Evolutionary conservation across 2,329 filamentous ascomycete species (phyloP).

Genomic region (Ambrosiella beaveri): DNA sequence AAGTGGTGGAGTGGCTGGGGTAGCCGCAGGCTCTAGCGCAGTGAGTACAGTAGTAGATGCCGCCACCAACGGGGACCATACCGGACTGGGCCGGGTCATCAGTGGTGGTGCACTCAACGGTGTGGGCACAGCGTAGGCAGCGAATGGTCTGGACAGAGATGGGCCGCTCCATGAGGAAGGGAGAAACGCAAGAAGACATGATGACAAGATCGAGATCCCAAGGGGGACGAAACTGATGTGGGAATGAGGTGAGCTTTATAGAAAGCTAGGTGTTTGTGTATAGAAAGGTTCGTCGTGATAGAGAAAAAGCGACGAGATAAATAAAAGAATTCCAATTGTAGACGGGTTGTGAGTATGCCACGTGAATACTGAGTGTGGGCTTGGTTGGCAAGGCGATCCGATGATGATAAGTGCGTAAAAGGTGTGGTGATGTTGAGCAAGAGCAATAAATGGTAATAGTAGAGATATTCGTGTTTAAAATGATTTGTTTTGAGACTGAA

Average conservation of each 20-base stretch:
- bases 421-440: background rate
- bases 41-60: constrained; percentile 44
- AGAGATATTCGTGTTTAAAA: background rate
- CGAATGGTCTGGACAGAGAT: constrained; percentile 43
- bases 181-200: constrained; percentile 5
- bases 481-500: background rate
- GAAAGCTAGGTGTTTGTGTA: background rate
- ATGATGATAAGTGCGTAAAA: background rate
- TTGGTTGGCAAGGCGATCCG: background rate
- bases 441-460: background rate
- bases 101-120: constrained; percentile 42
- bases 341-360: background rate
- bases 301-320: background rate
- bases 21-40: constrained; percentile 42
- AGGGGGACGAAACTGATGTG: background rate
- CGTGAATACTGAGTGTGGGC: background rate
- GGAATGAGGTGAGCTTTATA: background rate
- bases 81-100: constrained; percentile 40
- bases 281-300: background rate
- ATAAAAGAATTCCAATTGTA: background rate
- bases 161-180: constrained; percentile 20
- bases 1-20: background rate
- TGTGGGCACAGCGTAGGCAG: constrained; percentile 43
- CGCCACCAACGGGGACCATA: constrained; percentile 48
- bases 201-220: background rate